These are phyloP conservation scores for Massarina eburnea DNA, from an alignment of 2,329 filamentous ascomycete genomes.

Conservation along the genomic window DNA sequence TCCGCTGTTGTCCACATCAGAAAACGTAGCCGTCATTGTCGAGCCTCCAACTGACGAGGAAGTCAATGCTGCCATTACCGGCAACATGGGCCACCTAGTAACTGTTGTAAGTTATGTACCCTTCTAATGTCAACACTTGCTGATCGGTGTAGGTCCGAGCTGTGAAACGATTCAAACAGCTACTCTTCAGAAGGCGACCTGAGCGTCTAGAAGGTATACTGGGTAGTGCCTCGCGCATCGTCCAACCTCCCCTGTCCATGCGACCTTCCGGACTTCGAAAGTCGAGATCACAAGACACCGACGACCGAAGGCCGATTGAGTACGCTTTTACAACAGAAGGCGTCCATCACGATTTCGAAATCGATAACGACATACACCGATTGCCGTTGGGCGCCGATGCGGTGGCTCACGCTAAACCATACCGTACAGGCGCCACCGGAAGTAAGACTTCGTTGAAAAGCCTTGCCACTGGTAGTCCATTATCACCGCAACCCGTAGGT, in stretches of 20 bases:
- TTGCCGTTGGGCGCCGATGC: constrained; percentile 22
- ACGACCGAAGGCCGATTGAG: constrained; percentile 54
- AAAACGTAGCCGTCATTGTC: constrained; percentile 81
- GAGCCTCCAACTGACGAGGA: constrained; percentile 88
- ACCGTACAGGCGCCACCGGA: constrained; percentile 11
- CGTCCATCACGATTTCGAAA: constrained; percentile 51
- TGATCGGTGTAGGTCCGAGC: constrained; percentile 71
- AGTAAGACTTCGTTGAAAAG: constrained; percentile 10
- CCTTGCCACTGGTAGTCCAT: constrained; percentile 19
- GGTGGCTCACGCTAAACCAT: constrained; percentile 21
- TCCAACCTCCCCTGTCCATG: constrained; percentile 59
- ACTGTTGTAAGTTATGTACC: constrained; percentile 65
- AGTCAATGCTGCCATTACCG: constrained; percentile 86
- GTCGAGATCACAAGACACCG: constrained; percentile 54
- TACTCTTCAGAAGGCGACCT: constrained; percentile 62
- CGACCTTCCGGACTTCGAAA: constrained; percentile 44
- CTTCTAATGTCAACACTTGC: not conserved
- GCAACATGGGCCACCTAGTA: constrained; percentile 82
- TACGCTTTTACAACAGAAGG: constrained; percentile 56
- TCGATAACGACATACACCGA: constrained; percentile 32
- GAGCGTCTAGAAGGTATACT: constrained; percentile 61
- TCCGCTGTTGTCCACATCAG: constrained; percentile 74
- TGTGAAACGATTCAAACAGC: constrained; percentile 81
- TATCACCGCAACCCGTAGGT: constrained; percentile 14
- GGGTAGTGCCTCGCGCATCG: constrained; percentile 59